phyloP scores from a whole-genome alignment of 2,329 filamentous ascomycete genomes.

The Aspergillus fructus region DNA sequence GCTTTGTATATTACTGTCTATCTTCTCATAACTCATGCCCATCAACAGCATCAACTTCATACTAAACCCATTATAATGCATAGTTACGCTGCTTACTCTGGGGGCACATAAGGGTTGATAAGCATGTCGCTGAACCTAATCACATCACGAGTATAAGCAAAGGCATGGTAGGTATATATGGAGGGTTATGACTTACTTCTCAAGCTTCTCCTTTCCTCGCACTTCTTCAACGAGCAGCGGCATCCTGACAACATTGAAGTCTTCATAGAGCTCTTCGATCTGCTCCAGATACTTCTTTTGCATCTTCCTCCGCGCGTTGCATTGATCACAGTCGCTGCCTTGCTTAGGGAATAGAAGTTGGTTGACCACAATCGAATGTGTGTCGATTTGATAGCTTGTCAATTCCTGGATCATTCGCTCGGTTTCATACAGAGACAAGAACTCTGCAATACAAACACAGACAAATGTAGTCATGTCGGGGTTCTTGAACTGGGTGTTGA shows the following conservation, averaged over 20 bases:
- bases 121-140: slow-evolving; percentile 51
- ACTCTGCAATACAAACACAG: slow-evolving; percentile 97
- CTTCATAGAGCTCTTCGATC: slow-evolving; percentile 97
- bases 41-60: slow-evolving; percentile 16
- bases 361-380: slow-evolving; percentile 96
- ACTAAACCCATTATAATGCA: slow-evolving; percentile 16
- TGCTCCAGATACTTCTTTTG: slow-evolving; percentile 99
- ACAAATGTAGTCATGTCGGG: slow-evolving; percentile 94
- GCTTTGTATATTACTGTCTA: slow-evolving; percentile 36
- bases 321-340: slow-evolving; percentile 87
- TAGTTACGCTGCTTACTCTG: slow-evolving; percentile 32
- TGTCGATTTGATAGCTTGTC: slow-evolving; percentile 89
- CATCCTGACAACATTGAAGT: slow-evolving; percentile 99
- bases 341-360: slow-evolving; percentile 91
- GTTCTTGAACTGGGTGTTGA: slow-evolving; percentile 98
- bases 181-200: slow-evolving; percentile 59
- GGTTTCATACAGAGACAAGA: slow-evolving; percentile 94
- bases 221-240: slow-evolving; percentile 94
- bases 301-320: slow-evolving; percentile 93
- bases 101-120: slow-evolving; percentile 48
- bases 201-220: slow-evolving; percentile 87
- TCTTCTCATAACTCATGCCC: slow-evolving; percentile 40
- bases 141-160: slow-evolving; percentile 16
- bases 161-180: background rate
- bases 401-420: slow-evolving; percentile 99